Base-by-base conservation (phyloP, 164 flowering plant species). In the Vitis amurensis region DNA sequence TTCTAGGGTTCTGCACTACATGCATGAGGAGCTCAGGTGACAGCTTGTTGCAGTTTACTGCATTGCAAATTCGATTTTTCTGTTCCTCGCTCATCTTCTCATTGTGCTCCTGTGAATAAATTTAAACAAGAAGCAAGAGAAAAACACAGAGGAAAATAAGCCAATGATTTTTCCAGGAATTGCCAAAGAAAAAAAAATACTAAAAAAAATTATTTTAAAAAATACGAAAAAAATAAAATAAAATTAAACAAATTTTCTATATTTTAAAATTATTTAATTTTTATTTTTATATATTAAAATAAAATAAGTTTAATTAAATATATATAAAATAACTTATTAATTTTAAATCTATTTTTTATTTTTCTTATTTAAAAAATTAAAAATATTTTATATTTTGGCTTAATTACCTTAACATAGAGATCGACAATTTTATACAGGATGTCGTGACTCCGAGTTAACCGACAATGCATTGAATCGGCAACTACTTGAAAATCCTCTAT, bases 1-100 rank as follows among this genome's bases (percentile, higher is more conserved):
- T 85, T 57, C 78, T 68, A 0, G 92, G 93, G 84, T 92, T 91
- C 64, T 90, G 94, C 3, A 94, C 91, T 2, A 91, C 89, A 48
- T 89, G 91, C 62, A 87, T 53, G 14, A 91, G 84, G 64, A 77
- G 55, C 11, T 74, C 70, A 1, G 89, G 78, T 2, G 97, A 89
- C 37, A 94, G 85, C 72, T 80, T 89, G 76, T 69, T 77, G 76
- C 94, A 94, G 78, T 91, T 93, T 3, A 91, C 80, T 62, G 73
- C 64, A 50, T 73, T 79, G 82, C 91, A 84, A 44, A 91, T 80
- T 57, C 73, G 77, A 8, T 57, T 74, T 60, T 79, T 88, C 77
- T 83, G 77, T 10, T 88, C 93, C 55, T 91, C 98, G 2, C 88
- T 76, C 4, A 91, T 48, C 64, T 75, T 80, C 11, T 81, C 84